Percentiles rank a stretch among this genome's conserved stretches.
Conservation (phyloP, 768 basidiomycete genomes). For the Hysterangium stoloniferum region DNA sequence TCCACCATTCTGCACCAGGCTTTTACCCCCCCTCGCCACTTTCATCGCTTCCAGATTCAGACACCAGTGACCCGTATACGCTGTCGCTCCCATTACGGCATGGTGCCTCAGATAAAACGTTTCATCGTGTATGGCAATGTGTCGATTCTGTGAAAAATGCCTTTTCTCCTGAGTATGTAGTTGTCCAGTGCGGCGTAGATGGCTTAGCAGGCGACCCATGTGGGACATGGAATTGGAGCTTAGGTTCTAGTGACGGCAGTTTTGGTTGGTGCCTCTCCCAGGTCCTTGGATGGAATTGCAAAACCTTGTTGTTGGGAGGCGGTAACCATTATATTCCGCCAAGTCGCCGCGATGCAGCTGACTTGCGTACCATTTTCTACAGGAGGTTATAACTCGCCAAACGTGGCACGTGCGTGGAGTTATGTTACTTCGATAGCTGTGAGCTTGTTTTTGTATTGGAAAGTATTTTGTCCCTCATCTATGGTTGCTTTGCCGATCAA, state of each 20-base stretch:
- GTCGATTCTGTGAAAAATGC: constrained; percentile 52
- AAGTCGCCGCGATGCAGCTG: too few species aligned
- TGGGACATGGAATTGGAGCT: constrained; percentile 62
- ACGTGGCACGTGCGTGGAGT: constrained; percentile 83
- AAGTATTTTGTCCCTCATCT: too few species aligned
- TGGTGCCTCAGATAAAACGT: constrained; percentile 63
- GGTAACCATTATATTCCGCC: constrained; percentile 31
- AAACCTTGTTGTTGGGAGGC: constrained; percentile 68
- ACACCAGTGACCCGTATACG: constrained; percentile 53
- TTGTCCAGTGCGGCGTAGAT: constrained; percentile 85
- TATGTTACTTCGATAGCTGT: constrained; percentile 73
- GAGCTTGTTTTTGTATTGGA: constrained; percentile 25
- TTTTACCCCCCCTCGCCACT: constrained; percentile 71
- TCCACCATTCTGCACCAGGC: constrained; percentile 76
- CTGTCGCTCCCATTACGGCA: constrained; percentile 70
- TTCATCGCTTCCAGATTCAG: constrained; percentile 36
- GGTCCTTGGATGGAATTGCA: constrained; percentile 47
- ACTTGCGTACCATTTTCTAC: constrained; percentile 18
- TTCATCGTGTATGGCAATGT: constrained; percentile 52
- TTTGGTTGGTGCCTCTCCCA: constrained; percentile 60
- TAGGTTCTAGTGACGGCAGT: constrained; percentile 46
- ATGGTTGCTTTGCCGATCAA: constrained; percentile 21
- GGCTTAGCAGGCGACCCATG: constrained; percentile 81
- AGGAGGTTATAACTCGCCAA: constrained; percentile 81
- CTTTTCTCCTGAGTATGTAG: constrained; percentile 69